A percentile compares a stretch with the other conserved stretches of the same genome.
phyloP scores from a whole-genome alignment of 371 early-diverging fungal species.

The Mortierella sp. region DNA sequence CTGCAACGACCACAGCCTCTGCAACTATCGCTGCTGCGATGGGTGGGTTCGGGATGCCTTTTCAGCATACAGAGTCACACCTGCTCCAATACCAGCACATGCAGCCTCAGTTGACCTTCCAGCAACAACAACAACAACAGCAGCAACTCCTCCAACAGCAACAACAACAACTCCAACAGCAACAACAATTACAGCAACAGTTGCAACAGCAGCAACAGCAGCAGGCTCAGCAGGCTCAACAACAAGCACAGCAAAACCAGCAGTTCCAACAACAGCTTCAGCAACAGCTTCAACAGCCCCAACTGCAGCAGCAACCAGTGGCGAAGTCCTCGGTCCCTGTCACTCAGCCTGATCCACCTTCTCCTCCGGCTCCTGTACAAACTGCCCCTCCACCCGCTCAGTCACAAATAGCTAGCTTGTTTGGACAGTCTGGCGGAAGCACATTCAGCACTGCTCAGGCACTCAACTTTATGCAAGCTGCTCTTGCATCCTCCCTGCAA shows the following conservation, averaged over 20 bases:
- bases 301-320: conserved; percentile 14
- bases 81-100: conserved; percentile 17
- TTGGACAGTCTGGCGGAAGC: background rate
- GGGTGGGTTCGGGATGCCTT: conserved; percentile 13
- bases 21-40: background rate
- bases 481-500: conserved; percentile 21
- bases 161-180: background rate
- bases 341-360: background rate
- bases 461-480: conserved; percentile 36
- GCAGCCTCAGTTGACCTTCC: conserved; percentile 13
- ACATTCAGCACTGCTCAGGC: conserved; percentile 22
- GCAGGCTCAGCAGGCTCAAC: conserved; percentile 14
- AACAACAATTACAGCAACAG: conserved; percentile 5
- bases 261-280: conserved; percentile 23
- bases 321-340: conserved; percentile 18
- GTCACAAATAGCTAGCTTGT: background rate
- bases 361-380: background rate
- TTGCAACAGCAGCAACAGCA: conserved; percentile 7
- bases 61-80: conserved; percentile 6
- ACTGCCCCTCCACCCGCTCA: background rate
- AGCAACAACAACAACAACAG: conserved; percentile 6
- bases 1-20: background rate
- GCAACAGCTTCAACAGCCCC: conserved; percentile 12
- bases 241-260: conserved; percentile 18
- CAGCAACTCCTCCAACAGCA: conserved; percentile 1